phyloP scores from a whole-genome alignment of 1,284 basidiomycete genomes.

The Phylloboletellus chloephorus region DNA sequence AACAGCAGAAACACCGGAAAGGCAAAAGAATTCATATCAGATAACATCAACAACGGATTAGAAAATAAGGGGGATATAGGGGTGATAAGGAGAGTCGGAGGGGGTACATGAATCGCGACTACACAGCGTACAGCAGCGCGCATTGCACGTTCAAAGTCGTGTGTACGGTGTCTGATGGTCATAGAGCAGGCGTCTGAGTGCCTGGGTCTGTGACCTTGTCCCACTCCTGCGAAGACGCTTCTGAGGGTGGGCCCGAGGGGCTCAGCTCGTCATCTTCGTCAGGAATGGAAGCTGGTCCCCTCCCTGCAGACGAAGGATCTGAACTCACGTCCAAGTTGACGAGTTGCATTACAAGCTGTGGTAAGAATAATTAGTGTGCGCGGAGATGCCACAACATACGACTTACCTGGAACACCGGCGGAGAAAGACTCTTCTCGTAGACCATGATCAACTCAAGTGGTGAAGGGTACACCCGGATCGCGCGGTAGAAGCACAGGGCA shows the following conservation, averaged over 20 bases:
- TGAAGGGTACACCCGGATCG: conserved; percentile 90
- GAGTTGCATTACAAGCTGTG: conserved; percentile 79
- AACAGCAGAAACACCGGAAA: conserved; percentile 29
- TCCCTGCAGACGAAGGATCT: conserved; percentile 39
- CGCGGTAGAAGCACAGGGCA: conserved; percentile 89
- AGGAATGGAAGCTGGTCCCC: conserved; percentile 29
- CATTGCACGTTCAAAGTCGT: conserved; percentile 29
- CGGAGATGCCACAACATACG: conserved; percentile 2
- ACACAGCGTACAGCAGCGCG: conserved; percentile 31
- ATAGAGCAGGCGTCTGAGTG: conserved; percentile 44
- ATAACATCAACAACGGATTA: conserved; percentile 34
- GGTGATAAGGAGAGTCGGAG: conserved; percentile 13
- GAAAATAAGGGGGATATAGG: conserved; percentile 20
- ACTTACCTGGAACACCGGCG: conserved; percentile 76
- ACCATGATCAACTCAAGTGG: conserved; percentile 90
- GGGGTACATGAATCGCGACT: conserved; percentile 28
- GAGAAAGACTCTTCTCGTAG: conserved; percentile 89
- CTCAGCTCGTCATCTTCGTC: conserved; percentile 50
- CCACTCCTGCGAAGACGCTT: conserved; percentile 82
- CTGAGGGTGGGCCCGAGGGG: conserved; percentile 68
- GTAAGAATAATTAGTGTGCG: conserved; percentile 1
- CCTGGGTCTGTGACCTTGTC: conserved; percentile 74
- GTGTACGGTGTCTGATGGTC: conserved; percentile 28
- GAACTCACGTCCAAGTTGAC: conserved; percentile 85
- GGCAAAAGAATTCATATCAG: conserved; percentile 59